Evolutionary conservation across 495 filamentous ascomycete genomes (phyloP), one percentile per base, ranked within the genome.

Genomic region (Cenococcum geophilum): DNA sequence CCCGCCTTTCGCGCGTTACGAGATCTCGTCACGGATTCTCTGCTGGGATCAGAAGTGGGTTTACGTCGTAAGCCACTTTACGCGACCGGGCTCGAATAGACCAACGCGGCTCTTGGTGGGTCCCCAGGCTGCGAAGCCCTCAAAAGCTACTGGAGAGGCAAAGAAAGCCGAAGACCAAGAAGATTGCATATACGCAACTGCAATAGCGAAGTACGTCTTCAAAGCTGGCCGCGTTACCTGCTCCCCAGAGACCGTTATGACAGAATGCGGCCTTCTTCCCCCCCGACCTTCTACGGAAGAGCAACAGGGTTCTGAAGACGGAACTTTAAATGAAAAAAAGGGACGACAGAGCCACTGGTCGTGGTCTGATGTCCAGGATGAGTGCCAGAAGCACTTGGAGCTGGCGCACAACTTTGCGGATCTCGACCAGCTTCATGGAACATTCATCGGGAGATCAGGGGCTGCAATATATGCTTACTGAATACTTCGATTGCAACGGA

Each of bases 221-320:
- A 96, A 96, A 76, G 82, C 88, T 66, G 91, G 91, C 0, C 77
- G 92, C n/a, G 73, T 91, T 63, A 97, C 92, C 5, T 81, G 96
- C 8, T 80, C 89, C 36, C 91, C 92, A 5, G 89, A 91, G 70
- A 76, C 86, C 27, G 77, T 95, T 18, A 65, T 48, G 66, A 57
- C 4, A 51, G 60, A 62, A 20, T 62, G 60, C 32, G 60, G 60
- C 3, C 55, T 62, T 36, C 34, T 62, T 22, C 60, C 60, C 2
- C 12, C 53, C 4, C 11, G 20, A 8, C 22, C 36, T 16, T 12
- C 27, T 18, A 22, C 42, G n/a, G 22, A 49, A 54, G 27, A 55
- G 37, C 42, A 22, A 16, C 8, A 3, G 16, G 18, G 36, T 4
- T 9, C 5, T 14, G 45, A n/a, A 49, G 22, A 18, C 18, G 11